phyloP scores from a whole-genome alignment of 345 rosid genomes.

The Eucalyptus sideroxylon region DNA sequence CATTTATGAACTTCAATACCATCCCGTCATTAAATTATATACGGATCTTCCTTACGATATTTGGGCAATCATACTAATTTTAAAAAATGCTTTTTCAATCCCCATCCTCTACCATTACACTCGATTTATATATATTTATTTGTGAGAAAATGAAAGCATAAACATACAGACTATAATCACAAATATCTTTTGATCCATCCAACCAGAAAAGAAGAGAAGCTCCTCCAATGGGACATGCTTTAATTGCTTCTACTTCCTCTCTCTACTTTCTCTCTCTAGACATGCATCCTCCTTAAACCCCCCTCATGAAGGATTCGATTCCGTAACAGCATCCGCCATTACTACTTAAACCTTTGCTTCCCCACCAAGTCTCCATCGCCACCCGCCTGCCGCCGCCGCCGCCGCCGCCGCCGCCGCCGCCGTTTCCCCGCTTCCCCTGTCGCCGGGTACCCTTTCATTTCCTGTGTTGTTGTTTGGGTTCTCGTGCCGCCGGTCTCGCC shows the following conservation, averaged over 20 bases:
- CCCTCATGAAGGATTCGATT: background rate
- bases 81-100: background rate
- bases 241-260: background rate
- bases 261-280: background rate
- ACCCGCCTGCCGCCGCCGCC: background rate
- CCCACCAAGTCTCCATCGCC: background rate
- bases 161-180: background rate
- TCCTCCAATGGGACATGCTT: background rate
- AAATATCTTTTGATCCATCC: background rate
- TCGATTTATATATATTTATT: background rate
- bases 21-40: background rate
- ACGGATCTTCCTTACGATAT: rapidly evolving
- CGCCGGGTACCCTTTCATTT: background rate
- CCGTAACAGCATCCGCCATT: background rate
- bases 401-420: background rate
- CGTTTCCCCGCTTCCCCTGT: background rate
- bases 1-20: background rate
- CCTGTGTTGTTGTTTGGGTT: background rate
- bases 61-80: background rate
- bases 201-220: background rate
- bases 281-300: background rate
- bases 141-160: background rate
- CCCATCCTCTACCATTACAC: background rate
- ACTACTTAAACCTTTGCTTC: background rate
- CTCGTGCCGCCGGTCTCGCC: background rate